A percentile compares a stretch with the other conserved stretches of the same genome.
These are phyloP conservation scores for Aspergillus flavus DNA, from an alignment of 2,329 filamentous ascomycete species.

Conservation along the genomic window DNA sequence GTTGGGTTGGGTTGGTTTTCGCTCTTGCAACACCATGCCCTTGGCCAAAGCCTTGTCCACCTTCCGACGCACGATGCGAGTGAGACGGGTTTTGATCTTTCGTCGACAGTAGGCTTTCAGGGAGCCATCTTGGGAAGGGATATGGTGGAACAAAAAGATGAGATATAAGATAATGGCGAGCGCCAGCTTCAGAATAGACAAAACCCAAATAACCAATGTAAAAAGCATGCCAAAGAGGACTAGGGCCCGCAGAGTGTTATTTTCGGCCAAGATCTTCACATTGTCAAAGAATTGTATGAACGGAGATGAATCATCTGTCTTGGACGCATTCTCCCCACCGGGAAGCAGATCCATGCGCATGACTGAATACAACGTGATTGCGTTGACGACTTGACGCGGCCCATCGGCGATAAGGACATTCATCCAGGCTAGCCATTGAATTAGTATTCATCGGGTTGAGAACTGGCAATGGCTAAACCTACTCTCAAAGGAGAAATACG, in stretches of 20 bases:
- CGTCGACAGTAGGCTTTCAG: slow-evolving; percentile 84
- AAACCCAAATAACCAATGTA: slow-evolving; percentile 84
- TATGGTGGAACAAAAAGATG: slow-evolving; percentile 89
- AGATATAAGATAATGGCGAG: slow-evolving; percentile 77
- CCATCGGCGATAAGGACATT: slow-evolving; percentile 88
- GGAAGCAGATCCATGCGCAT: slow-evolving; percentile 75
- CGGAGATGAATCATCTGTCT: slow-evolving; percentile 64
- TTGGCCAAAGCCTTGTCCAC: slow-evolving; percentile 86
- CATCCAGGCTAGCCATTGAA: slow-evolving; percentile 68
- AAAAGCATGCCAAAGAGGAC: slow-evolving; percentile 91
- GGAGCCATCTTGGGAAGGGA: slow-evolving; percentile 77
- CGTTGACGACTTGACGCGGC: slow-evolving; percentile 89
- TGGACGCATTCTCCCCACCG: slow-evolving; percentile 53
- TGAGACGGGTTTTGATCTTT: slow-evolving; percentile 85
- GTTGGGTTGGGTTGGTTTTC: slow-evolving; percentile 49
- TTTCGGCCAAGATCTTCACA: slow-evolving; percentile 69
- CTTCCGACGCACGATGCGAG: slow-evolving; percentile 80
- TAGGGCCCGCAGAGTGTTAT: slow-evolving; percentile 76
- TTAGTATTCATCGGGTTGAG: slow-evolving; percentile 22
- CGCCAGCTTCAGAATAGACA: slow-evolving; percentile 74
- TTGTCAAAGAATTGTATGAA: slow-evolving; percentile 79
- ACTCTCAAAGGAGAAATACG: slow-evolving; percentile 79
- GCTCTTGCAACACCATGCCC: slow-evolving; percentile 62
- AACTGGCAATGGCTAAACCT: slow-evolving; percentile 15
- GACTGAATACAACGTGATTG: slow-evolving; percentile 82